phyloP scores from a whole-genome alignment of 2,329 filamentous ascomycete species.

The Exophiala bonariae region DNA sequence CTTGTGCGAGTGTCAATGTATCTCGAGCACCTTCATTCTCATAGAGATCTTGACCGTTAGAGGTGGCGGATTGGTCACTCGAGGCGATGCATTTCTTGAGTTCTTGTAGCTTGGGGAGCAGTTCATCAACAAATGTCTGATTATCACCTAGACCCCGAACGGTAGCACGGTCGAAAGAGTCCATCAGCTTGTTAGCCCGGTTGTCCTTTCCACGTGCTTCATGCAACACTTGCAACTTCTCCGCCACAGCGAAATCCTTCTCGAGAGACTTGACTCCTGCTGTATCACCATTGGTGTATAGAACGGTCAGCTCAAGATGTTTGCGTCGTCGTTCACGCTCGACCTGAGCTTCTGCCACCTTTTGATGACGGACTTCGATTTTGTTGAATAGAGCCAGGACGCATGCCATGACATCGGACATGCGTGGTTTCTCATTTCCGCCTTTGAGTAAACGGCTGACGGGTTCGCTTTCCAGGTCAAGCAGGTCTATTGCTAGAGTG shows the following conservation, averaged over 20 bases:
- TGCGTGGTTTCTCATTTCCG: constrained; percentile 29
- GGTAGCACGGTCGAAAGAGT: constrained; percentile 49
- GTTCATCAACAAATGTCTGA: constrained; percentile 50
- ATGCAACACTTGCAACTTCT: constrained; percentile 51
- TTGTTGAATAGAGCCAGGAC: constrained; percentile 47
- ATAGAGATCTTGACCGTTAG: constrained; percentile 24
- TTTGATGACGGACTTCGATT: constrained; percentile 51
- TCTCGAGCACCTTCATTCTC: constrained; percentile 18
- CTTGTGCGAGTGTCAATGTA: constrained; percentile 38
- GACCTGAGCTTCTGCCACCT: constrained; percentile 49
- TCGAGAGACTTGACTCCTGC: constrained; percentile 50
- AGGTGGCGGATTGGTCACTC: constrained; percentile 36
- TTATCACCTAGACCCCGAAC: constrained; percentile 53
- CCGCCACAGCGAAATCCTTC: constrained; percentile 51
- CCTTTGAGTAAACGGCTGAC: constrained; percentile 27
- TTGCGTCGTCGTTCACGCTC: constrained; percentile 57
- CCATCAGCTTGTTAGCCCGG: constrained; percentile 51
- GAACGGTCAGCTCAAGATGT: constrained; percentile 52
- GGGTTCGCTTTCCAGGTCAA: constrained; percentile 41
- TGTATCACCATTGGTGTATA: constrained; percentile 47
- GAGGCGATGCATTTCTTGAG: constrained; percentile 31
- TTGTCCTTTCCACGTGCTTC: constrained; percentile 51
- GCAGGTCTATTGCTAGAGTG: constrained; percentile 42
- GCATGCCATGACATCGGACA: constrained; percentile 45
- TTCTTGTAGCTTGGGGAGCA: constrained; percentile 42